Base-by-base conservation (phyloP, 306 rosid genomes). In the Arachis stenosperma region DNA sequence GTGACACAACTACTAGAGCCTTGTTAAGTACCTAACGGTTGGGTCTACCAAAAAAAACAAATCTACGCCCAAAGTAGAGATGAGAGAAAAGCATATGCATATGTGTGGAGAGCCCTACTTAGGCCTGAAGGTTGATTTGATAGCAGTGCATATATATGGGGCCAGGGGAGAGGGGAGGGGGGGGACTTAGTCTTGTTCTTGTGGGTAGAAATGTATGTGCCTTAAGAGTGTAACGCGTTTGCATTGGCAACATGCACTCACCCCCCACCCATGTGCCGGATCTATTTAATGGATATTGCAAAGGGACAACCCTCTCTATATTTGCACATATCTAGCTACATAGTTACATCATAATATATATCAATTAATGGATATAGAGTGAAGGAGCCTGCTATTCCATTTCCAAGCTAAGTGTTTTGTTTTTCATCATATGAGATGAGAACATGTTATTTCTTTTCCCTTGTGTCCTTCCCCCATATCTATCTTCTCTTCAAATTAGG, bases 201-300 rank as follows among this genome's bases (percentile, higher is more conserved):
- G 53, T 56, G 11, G 59, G 65, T 9, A 72, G 69, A 65, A 48
- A 17, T 10, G n/a, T 58, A 62, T 66, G 63, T 58, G 63, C 54
- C 29, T 43, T 39, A 27, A 69, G 48, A 29, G 30, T 64, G 4
- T 22, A 50, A 58, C 50, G 75, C 59, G 62, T 66, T 58, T 67
- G 27, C 27, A 22, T 22, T 33, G 37, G 37, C 37, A 33, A 33
- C 37, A 33, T 33, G 37, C 37, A 33, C 13, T 46, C n/a, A 40
- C 54, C 75, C 68, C 79, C 67, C 78, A 73, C 75, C 75, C 75
- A 80, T 80, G 80, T 80, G 76, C 70, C 8, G 39, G 48, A 61
- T 61, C 33, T 68, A 46, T 69, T 68, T 48, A 75, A 64, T 59
- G 46, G 71, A 52, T 66, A 61, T 55, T 53, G 70, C 72, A 51